These are phyloP conservation scores for Sisymbrium altissimum DNA, from an alignment of 345 rosid species.

Conservation along the genomic window DNA sequence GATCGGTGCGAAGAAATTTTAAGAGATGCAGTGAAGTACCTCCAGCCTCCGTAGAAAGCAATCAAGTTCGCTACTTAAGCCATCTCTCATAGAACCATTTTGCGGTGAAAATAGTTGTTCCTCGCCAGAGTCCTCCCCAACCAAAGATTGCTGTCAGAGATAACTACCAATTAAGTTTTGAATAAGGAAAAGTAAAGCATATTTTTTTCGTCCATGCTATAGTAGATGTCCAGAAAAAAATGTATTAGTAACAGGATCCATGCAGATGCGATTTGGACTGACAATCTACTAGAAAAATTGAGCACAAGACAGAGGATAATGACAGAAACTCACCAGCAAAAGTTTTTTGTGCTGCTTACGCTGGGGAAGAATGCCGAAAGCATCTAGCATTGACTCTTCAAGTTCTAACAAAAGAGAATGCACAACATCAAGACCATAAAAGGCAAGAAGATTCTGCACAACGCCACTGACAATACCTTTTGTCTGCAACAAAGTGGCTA, in stretches of 20 bases:
- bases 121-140: constrained; percentile 84
- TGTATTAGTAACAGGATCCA: background rate
- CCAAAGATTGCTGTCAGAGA: constrained; percentile 79
- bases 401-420: constrained; percentile 51
- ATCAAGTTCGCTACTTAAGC: constrained; percentile 59
- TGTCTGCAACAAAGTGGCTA: constrained; percentile 91
- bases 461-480: constrained; percentile 58
- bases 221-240: background rate
- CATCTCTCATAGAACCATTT: constrained; percentile 47
- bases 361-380: constrained; percentile 97
- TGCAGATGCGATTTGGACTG: background rate
- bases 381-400: constrained; percentile 94
- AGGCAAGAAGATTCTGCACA: constrained; percentile 9
- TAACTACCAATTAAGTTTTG: constrained; percentile 22
- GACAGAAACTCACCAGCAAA: constrained; percentile 61
- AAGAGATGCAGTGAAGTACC: constrained; percentile 44
- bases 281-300: background rate
- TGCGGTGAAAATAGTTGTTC: constrained; percentile 82
- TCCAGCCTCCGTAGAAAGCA: constrained; percentile 61
- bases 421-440: constrained; percentile 9
- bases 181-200: constrained; percentile 9
- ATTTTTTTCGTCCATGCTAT: background rate
- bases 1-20: background rate
- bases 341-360: constrained; percentile 94
- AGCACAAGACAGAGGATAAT: constrained; percentile 8